A percentile compares a stretch with the other conserved stretches of the same genome.
phyloP scores from a whole-genome alignment of 768 basidiomycete genomes.

The Harrya chromipes region DNA sequence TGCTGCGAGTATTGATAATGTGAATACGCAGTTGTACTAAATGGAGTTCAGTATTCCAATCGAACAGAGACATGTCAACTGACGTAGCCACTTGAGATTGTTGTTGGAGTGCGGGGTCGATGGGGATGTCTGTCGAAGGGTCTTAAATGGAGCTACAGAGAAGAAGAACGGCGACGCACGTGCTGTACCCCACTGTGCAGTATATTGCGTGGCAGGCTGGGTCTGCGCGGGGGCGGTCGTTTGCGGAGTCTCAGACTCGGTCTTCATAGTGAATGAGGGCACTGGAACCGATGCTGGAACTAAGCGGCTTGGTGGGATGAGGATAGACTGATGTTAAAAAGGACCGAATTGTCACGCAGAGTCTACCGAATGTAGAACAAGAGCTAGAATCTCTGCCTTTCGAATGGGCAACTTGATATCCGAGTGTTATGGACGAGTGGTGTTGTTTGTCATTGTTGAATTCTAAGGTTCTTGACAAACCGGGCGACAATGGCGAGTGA shows the following conservation, averaged over 20 bases:
- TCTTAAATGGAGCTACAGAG: neutral
- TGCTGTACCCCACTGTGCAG: constrained; percentile 39
- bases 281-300: neutral
- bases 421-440: constrained; percentile 7
- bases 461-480: constrained; percentile 18
- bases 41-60: constrained; percentile 6
- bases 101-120: constrained; percentile 67
- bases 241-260: constrained; percentile 37
- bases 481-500: no score
- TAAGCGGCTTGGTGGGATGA: neutral
- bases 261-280: constrained; percentile 35
- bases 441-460: constrained; percentile 22
- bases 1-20: constrained; percentile 43
- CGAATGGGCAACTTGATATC: no score
- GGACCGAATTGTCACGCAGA: no score
- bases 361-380: no score
- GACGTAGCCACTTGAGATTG: constrained; percentile 49
- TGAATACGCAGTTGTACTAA: constrained; percentile 47
- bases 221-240: constrained; percentile 33
- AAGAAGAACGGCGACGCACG: constrained; percentile 29
- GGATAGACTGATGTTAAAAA: no score
- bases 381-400: neutral
- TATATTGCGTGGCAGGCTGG: constrained; percentile 29
- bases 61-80: constrained; percentile 14
- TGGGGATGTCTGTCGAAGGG: constrained; percentile 49